Evolutionary conservation across 2,329 filamentous ascomycete species (phyloP), one percentile per base, ranked within the genome.

Genomic region (Penicillium sp.): DNA sequence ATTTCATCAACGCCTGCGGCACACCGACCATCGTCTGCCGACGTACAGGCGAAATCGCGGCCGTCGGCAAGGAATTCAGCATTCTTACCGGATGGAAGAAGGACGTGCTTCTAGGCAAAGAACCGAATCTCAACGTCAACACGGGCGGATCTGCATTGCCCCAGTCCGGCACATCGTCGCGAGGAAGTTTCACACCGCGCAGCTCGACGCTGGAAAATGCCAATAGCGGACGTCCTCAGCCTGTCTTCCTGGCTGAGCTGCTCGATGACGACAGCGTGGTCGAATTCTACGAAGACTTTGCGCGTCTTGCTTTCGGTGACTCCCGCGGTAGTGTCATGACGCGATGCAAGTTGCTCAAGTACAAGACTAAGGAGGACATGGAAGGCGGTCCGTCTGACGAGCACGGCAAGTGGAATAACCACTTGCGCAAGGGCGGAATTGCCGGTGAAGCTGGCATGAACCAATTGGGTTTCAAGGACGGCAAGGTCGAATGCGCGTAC

Each of bases 41-140:
- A 50, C 87, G 95, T 50, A 96, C 93, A 0, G 95, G 95, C 52
- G 95, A 98, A 74, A 87, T 99, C n/a, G 93, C 92, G 0, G 91
- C 91, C 3, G 92, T 96, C 22, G 96, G 95, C 73, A 96, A 97
- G 76, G 95, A 98, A 74, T 99, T 99, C 67, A 92, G 89, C n/a
- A 90, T 96, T 33, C 80, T 99, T 55, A 97, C 95, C 0, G 95
- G 94, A 5, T 99, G 95, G 95, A 90, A 88, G 54, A 93, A 92
- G 70, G 90, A 95, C 50, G 88, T 98, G 0, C 81, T 99, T 1
- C 82, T 98, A 0, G 95, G 95, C 50, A 91, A 92, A 69, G 89
- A 92, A 69, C 84, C 90, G 2, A 98, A 98, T 69, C 79, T 91
- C 22, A 98, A 98, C 71, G 86, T 92, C 71, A 96, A 97, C 74